phyloP scores from a whole-genome alignment of 768 basidiomycete species.

The Agaricus subrufescens region DNA sequence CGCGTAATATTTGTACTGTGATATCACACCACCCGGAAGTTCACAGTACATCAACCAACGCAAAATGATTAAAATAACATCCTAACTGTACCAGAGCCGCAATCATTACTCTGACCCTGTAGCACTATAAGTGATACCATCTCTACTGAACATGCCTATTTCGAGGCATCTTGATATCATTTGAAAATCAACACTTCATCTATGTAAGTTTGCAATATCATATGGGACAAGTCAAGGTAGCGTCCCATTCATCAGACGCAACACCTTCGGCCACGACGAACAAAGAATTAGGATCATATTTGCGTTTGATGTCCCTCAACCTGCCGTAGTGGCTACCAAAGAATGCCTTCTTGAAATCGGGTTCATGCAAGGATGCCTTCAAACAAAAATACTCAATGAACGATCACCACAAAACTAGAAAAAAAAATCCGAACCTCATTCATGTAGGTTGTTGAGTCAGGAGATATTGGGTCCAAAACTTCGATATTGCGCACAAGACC shows the following conservation, averaged over 20 bases:
- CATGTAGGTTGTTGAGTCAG: conserved; percentile 39
- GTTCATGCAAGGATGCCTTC: conserved; percentile 41
- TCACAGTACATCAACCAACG: too few relatives aligned
- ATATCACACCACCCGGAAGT: too few relatives aligned
- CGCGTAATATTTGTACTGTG: too few relatives aligned
- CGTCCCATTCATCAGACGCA: conserved; percentile 49
- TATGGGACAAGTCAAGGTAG: conserved; percentile 17
- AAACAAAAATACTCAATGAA: not conserved
- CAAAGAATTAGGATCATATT: conserved; percentile 38
- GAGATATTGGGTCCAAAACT: conserved; percentile 20
- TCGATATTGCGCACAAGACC: conserved; percentile 14
- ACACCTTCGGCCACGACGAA: conserved; percentile 45
- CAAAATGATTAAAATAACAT: too few relatives aligned
- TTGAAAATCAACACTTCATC: too few relatives aligned
- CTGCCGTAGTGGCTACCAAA: conserved; percentile 39
- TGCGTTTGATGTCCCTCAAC: conserved; percentile 36
- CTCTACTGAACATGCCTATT: too few relatives aligned
- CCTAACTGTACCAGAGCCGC: too few relatives aligned
- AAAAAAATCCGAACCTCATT: conserved; percentile 35
- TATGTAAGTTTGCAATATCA: too few relatives aligned
- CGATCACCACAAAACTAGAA: not conserved
- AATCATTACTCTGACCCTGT: too few relatives aligned
- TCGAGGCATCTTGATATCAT: too few relatives aligned
- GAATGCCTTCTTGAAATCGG: conserved; percentile 36
- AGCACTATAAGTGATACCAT: too few relatives aligned